Conservation (phyloP, 257 asterid genomes). For the Striga asiatica region DNA sequence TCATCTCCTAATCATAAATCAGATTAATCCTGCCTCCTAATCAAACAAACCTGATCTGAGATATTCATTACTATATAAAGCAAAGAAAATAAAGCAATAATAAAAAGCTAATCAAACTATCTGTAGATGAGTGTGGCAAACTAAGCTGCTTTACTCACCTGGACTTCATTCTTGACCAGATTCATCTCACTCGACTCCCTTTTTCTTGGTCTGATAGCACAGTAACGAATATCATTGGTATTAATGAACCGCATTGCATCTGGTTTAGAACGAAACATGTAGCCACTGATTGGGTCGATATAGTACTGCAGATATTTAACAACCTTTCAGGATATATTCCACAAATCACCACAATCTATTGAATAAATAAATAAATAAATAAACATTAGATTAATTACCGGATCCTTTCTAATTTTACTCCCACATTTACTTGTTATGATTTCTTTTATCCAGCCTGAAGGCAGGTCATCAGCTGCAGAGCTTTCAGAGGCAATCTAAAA, state of each 20-base stretch:
- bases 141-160: conserved; percentile 34
- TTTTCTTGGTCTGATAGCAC: conserved; percentile 41
- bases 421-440: conserved; percentile 30
- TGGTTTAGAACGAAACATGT: conserved; percentile 43
- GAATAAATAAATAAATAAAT: background rate
- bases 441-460: conserved; percentile 71
- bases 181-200: conserved; percentile 16
- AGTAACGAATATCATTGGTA: conserved; percentile 36
- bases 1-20: no score
- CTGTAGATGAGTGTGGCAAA: conserved; percentile 6
- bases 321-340: conserved; percentile 11
- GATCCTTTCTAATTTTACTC: conserved; percentile 31
- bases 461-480: conserved; percentile 34
- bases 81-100: conserved; percentile 9
- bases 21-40: no score
- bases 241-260: conserved; percentile 55
- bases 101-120: background rate
- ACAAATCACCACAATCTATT: background rate
- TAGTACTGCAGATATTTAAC: conserved; percentile 37
- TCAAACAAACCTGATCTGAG: no score
- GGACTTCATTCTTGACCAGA: conserved; percentile 15
- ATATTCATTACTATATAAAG: no score
- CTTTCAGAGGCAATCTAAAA: conserved; percentile 25
- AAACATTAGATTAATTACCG: conserved; percentile 27
- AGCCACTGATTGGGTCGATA: conserved; percentile 55